Percentiles rank a stretch among this genome's conserved stretches.
Conservation (phyloP, 2,329 filamentous ascomycete species). For the Venturia asperata region DNA sequence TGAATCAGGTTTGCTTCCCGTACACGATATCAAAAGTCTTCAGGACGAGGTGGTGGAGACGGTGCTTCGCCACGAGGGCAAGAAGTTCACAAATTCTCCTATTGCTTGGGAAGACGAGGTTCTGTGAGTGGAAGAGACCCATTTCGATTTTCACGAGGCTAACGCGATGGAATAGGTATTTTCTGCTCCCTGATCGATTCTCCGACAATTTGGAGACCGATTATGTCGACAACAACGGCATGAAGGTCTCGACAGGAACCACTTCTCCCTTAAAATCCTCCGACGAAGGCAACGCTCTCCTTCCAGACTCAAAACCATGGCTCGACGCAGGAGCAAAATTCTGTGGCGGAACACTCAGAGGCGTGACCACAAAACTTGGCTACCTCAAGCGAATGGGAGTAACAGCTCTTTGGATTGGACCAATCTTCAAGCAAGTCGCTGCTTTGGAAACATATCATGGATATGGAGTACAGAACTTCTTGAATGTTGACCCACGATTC, state of each 20-base stretch:
- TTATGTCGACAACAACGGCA: slow-evolving; percentile 10
- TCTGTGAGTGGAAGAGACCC: slow-evolving; percentile 16
- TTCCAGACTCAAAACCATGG: slow-evolving; percentile 19
- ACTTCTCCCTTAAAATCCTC: slow-evolving; percentile 11
- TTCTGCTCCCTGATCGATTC: slow-evolving; percentile 25
- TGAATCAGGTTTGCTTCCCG: not conserved
- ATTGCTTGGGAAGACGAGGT: slow-evolving; percentile 25
- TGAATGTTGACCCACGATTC: slow-evolving; percentile 25
- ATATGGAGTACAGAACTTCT: slow-evolving; percentile 24
- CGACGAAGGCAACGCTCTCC: slow-evolving; percentile 21
- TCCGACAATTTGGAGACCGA: slow-evolving; percentile 21
- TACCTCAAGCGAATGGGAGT: slow-evolving; percentile 25
- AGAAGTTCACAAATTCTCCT: slow-evolving; percentile 21
- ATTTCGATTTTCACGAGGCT: not conserved
- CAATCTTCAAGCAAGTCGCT: slow-evolving; percentile 25
- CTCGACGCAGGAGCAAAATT: slow-evolving; percentile 21
- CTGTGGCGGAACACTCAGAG: slow-evolving; percentile 23
- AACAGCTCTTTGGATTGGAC: slow-evolving; percentile 25
- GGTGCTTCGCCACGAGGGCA: not conserved
- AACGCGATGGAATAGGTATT: slow-evolving; percentile 20
- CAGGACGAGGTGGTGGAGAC: slow-evolving; percentile 2
- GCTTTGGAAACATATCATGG: slow-evolving; percentile 24
- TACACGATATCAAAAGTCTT: slow-evolving; percentile 6
- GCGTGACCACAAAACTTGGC: slow-evolving; percentile 24
- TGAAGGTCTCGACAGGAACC: slow-evolving; percentile 1